phyloP scores from a whole-genome alignment of 192 early-diverging fungal genomes.

The Gamsiella multidivaricata region DNA sequence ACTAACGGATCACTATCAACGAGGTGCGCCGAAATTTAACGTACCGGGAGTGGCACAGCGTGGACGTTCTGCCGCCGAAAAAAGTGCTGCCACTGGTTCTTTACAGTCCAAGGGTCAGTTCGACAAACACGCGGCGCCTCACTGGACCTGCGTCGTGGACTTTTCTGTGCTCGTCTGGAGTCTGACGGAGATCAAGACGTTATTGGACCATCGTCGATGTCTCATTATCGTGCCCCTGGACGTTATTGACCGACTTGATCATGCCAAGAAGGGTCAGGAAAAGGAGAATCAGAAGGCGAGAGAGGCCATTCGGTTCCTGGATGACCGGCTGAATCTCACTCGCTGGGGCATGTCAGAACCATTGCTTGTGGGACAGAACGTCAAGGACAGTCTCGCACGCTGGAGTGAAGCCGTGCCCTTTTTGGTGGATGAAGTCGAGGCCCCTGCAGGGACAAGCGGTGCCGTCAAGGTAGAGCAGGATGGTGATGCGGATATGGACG shows the following conservation, averaged over 20 bases:
- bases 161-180: slow-evolving; percentile 60
- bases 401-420: slow-evolving; percentile 59
- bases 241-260: slow-evolving; percentile 65
- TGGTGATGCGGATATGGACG: slow-evolving; percentile 5
- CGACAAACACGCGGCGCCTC: slow-evolving; percentile 4
- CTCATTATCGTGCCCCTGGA: slow-evolving; percentile 66
- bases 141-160: slow-evolving; percentile 59
- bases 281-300: slow-evolving; percentile 60
- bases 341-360: slow-evolving; percentile 34
- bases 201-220: slow-evolving; percentile 54
- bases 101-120: not conserved
- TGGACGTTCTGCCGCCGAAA: slow-evolving; percentile 4
- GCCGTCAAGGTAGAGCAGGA: slow-evolving; percentile 7
- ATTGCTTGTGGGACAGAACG: slow-evolving; percentile 59
- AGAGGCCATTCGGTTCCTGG: slow-evolving; percentile 67
- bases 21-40: slow-evolving; percentile 6
- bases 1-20: slow-evolving; percentile 38
- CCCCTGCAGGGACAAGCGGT: not conserved
- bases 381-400: slow-evolving; percentile 56
- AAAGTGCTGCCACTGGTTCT: not conserved
- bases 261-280: slow-evolving; percentile 63
- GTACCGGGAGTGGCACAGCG: not conserved
- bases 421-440: slow-evolving; percentile 50
- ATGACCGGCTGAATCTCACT: slow-evolving; percentile 33
- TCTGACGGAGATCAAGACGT: slow-evolving; percentile 58